Evolutionary conservation across 148 eudicot species (phyloP).

Genomic region (Polygonum aviculare): DNA sequence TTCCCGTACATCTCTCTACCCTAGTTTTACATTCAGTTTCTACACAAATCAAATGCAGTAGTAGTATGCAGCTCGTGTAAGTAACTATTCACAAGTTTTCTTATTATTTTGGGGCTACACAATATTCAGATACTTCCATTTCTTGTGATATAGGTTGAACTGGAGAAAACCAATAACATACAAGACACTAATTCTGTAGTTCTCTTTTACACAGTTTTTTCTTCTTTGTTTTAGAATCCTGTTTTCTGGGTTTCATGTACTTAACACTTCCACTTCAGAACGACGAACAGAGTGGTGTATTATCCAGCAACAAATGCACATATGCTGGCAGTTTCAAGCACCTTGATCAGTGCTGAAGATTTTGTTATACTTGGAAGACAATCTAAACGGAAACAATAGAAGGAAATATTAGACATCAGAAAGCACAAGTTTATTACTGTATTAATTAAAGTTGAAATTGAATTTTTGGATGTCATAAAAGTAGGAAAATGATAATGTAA

Average conservation of each 20-base stretch:
- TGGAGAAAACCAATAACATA: neutral
- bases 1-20: no score
- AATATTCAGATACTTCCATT: neutral
- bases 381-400: neutral
- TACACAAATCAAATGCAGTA: no score
- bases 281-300: neutral
- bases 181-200: neutral
- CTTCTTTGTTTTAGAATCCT: neutral
- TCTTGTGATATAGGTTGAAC: neutral
- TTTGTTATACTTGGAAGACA: neutral
- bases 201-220: neutral
- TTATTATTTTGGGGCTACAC: neutral
- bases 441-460: no score
- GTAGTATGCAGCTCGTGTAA: no score
- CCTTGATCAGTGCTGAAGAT: slow-evolving; percentile 3
- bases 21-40: no score
- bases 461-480: no score
- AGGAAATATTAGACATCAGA: neutral
- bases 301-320: neutral
- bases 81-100: neutral
- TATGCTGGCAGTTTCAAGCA: slow-evolving; percentile 1
- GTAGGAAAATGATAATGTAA: no score
- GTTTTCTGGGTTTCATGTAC: neutral
- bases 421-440: no score
- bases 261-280: neutral